Conservation (phyloP, 805 yeast species). For the Komagataella phaffii region DNA sequence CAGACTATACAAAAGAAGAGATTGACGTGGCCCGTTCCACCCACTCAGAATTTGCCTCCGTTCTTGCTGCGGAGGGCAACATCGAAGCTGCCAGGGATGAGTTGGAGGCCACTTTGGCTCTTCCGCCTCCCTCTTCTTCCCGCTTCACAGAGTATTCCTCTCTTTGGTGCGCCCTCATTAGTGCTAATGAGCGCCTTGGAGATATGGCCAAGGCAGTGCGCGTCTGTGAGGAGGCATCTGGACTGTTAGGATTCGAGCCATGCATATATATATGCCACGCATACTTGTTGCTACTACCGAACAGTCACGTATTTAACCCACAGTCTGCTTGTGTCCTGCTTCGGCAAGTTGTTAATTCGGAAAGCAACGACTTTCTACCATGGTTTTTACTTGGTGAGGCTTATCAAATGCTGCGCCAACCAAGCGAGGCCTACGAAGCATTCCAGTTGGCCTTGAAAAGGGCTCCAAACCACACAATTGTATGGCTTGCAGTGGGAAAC, state of each 20-base stretch:
- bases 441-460: conserved; percentile 40
- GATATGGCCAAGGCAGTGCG: conserved; percentile 34
- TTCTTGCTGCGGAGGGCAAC: conserved; percentile 38
- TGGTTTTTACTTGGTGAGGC: conserved; percentile 45
- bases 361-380: conserved; percentile 38
- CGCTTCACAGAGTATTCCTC: conserved; percentile 32
- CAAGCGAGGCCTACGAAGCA: conserved; percentile 39
- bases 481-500: conserved; percentile 58
- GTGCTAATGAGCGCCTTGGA: conserved; percentile 36
- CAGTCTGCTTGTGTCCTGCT: conserved; percentile 22
- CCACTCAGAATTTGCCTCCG: conserved; percentile 41
- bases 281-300: conserved; percentile 27
- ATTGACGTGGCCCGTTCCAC: conserved; percentile 35
- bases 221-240: conserved; percentile 34
- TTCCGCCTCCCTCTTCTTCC: conserved; percentile 33
- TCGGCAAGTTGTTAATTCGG: conserved; percentile 16
- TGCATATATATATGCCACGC: conserved; percentile 34
- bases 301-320: conserved; percentile 18
- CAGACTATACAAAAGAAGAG: conserved; percentile 17
- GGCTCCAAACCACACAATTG: conserved; percentile 39
- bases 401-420: conserved; percentile 28
- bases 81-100: conserved; percentile 36
- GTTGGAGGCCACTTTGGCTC: conserved; percentile 31
- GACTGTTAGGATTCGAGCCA: conserved; percentile 28
- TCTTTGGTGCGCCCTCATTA: conserved; percentile 39